phyloP scores from a whole-genome alignment of 2,329 filamentous ascomycete genomes.

The Fusarium fujikuroi region DNA sequence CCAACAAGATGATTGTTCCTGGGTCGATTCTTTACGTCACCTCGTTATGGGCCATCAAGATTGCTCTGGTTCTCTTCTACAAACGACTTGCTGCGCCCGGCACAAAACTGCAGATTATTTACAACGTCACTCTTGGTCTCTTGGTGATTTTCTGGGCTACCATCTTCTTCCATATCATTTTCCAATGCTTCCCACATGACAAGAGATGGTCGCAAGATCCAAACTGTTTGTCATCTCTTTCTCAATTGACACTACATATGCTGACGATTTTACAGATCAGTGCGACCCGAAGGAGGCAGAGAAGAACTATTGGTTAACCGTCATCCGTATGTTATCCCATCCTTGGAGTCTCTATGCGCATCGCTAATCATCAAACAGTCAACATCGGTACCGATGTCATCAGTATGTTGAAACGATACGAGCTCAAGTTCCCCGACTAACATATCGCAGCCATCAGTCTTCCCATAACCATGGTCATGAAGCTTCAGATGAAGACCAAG shows the following conservation, averaged over 20 bases:
- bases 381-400: constrained; percentile 39
- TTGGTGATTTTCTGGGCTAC: constrained; percentile 46
- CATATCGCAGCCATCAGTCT: constrained; percentile 43
- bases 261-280: constrained; percentile 22
- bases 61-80: constrained; percentile 55
- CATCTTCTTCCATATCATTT: constrained; percentile 54
- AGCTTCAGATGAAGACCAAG: constrained; percentile 48
- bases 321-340: constrained; percentile 17
- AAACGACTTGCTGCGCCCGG: constrained; percentile 52
- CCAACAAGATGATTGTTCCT: constrained; percentile 51
- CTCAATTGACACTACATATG: fast-evolving
- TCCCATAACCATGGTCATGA: constrained; percentile 50
- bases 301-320: constrained; percentile 40
- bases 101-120: constrained; percentile 50
- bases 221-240: constrained; percentile 12
- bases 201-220: constrained; percentile 48
- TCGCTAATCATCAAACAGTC: constrained; percentile 7
- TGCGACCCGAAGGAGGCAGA: constrained; percentile 30
- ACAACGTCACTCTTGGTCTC: constrained; percentile 50
- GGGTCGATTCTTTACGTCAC: constrained; percentile 54
- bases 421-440: background rate
- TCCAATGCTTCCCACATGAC: constrained; percentile 51
- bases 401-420: constrained; percentile 20
- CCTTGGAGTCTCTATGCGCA: fast-evolving
- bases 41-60: constrained; percentile 55